Conservation (phyloP, 2,329 filamentous ascomycete genomes). For the Ophiostoma perfectum region DNA sequence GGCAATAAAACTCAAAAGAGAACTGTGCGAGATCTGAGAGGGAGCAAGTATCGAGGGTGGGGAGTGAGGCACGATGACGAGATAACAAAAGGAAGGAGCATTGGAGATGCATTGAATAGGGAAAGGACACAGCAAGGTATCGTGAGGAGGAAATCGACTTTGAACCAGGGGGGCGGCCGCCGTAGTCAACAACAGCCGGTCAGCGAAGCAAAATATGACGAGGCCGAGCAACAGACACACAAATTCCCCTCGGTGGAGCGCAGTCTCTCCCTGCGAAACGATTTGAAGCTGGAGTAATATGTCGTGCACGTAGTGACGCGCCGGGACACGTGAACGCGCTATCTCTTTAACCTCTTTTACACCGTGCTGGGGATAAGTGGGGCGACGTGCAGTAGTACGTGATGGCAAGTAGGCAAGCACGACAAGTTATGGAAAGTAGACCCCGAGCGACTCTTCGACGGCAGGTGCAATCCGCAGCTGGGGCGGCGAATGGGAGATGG, state of each 20-base stretch:
- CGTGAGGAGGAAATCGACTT: too few species aligned
- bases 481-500: slow-evolving; percentile 17
- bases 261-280: too few species aligned
- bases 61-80: neutral
- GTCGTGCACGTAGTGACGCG: slow-evolving; percentile 22
- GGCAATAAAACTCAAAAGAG: neutral
- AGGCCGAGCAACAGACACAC: neutral
- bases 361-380: slow-evolving; percentile 8
- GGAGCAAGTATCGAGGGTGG: neutral
- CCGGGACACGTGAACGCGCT: slow-evolving; percentile 28
- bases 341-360: neutral
- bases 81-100: neutral
- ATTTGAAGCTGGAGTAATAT: neutral
- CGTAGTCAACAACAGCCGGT: neutral
- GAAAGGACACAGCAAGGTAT: neutral
- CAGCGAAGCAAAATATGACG: neutral
- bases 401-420: neutral
- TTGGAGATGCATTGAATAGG: neutral
- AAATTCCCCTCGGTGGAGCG: slow-evolving; percentile 3
- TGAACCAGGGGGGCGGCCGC: neutral
- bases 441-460: neutral
- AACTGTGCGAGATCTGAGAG: too few species aligned
- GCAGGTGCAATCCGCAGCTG: slow-evolving; percentile 11
- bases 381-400: slow-evolving; percentile 8
- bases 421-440: neutral